Base-by-base conservation (phyloP, 148 eudicot genomes). In the Bassia scoparia region DNA sequence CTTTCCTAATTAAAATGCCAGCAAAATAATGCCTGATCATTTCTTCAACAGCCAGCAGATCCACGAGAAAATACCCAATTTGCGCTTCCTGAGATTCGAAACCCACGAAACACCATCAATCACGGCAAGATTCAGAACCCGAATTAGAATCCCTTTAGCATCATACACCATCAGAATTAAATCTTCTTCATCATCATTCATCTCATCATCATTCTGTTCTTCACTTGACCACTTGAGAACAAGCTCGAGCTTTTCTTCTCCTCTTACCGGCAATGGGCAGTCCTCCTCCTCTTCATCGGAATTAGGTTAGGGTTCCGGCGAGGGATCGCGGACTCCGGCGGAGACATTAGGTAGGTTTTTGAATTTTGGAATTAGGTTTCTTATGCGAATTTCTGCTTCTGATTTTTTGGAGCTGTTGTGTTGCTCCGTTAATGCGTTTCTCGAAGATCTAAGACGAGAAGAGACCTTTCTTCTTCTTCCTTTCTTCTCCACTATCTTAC, bases 381-480 rank as follows among this genome's bases (percentile, higher is more conserved):
- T 68, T 48, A 26, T 14, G 30, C 69, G 48, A 46, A 5, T 2
- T 41, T 46, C 8, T 74, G 68, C 2, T 59, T 29, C 11, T 61
- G 70, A 69, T 30, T 56, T 66, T n/a, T 69, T 78, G 77, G 23
- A 64, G 58, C 27, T 72, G 68, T 13, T 75, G 80, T 79, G 73
- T 66, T 83, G 85, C 18, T 74, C 67, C 55, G 80, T 82, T 69
- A 85, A 68, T 6, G 43, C 24, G 10, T 84, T 84, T 55, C 82
- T 85, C 55, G 88, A 44, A 85, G 82, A 82, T 85, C 88, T 52
- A 80, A 76, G 26, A 82, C n/a, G 88, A 75, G 88, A 85, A 10
- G 88, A 86, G 82, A 18, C 88, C 88, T 81, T 85, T 85, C 88
- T 85, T 85, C 86, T 82, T 85, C 83, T 75, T 82, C 81, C 46